Conservation (phyloP, 176 grass and related monocot species). For the Ananas comosus region DNA sequence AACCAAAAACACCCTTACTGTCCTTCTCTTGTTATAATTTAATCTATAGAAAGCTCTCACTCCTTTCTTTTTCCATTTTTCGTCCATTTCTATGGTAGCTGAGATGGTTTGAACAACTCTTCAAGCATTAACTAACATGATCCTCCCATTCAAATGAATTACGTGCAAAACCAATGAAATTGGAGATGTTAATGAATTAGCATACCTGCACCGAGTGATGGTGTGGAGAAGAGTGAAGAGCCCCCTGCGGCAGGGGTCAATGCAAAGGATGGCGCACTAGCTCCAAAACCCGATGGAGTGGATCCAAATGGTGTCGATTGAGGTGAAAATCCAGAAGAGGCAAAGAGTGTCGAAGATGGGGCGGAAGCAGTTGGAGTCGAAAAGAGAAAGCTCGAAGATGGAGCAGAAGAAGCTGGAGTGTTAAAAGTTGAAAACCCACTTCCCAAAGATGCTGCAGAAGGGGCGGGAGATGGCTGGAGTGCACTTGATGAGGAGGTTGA, state of each 20-base stretch:
- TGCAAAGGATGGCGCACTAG: slow-evolving; percentile 31
- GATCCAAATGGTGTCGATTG: slow-evolving; percentile 73
- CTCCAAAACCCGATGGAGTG: slow-evolving; percentile 61
- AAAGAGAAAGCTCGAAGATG: slow-evolving; percentile 55
- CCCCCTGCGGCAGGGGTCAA: slow-evolving; percentile 43
- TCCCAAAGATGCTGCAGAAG: slow-evolving; percentile 30
- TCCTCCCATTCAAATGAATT: background rate
- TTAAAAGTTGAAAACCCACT: slow-evolving; percentile 37
- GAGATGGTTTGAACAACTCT: too few relatives aligned
- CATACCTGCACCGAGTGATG: slow-evolving; percentile 45
- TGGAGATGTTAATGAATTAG: background rate
- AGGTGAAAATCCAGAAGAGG: slow-evolving; percentile 40
- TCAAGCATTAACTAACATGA: too few relatives aligned
- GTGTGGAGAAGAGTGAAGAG: slow-evolving; percentile 63
- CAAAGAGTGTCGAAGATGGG: slow-evolving; percentile 55
- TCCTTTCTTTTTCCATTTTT: too few relatives aligned
- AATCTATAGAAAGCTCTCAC: too few relatives aligned
- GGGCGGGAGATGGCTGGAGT: slow-evolving; percentile 32
- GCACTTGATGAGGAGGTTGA: slow-evolving; percentile 19
- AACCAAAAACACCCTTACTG: too few relatives aligned
- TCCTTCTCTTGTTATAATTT: too few relatives aligned
- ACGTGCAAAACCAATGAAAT: background rate
- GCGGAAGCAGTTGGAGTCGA: slow-evolving; percentile 57
- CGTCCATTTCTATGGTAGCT: too few relatives aligned
- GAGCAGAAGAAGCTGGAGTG: slow-evolving; percentile 47